Conservation (phyloP, 768 basidiomycete species). For the Tephrocybe sp. region DNA sequence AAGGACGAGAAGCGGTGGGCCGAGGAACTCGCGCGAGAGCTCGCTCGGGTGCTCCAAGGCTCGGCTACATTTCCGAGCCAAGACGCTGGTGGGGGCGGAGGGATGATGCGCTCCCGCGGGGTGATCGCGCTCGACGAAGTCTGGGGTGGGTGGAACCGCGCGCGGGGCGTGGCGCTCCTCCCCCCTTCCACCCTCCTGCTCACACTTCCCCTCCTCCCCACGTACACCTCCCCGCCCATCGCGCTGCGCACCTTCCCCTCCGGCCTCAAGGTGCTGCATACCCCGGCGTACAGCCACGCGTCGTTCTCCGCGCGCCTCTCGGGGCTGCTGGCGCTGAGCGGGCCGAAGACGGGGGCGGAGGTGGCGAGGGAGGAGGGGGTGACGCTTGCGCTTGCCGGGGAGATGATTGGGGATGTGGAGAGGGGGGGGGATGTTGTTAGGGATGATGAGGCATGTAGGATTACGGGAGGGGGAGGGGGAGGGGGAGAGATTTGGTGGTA, state of each 20-base stretch:
- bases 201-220: conserved; percentile 65
- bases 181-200: conserved; percentile 86
- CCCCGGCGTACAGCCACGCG: conserved; percentile 67
- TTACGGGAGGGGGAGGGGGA: conserved; percentile 42
- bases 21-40: conserved; percentile 79
- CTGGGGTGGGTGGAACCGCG: conserved; percentile 96
- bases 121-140: conserved; percentile 89
- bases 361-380: conserved; percentile 72
- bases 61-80: conserved; percentile 27
- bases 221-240: conserved; percentile 68
- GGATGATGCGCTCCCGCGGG: conserved; percentile 78
- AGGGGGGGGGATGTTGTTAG: conserved; percentile 67
- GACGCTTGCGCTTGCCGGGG: conserved; percentile 69
- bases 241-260: conserved; percentile 67
- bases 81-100: conserved; percentile 42
- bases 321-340: conserved; percentile 48
- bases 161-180: conserved; percentile 91
- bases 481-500: conserved; percentile 69
- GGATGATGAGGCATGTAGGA: conserved; percentile 57
- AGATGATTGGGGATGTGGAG: conserved; percentile 81
- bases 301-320: conserved; percentile 71
- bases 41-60: conserved; percentile 68
- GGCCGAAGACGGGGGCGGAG: conserved; percentile 61
- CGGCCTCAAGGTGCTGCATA: conserved; percentile 81
- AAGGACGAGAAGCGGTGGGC: conserved; percentile 78